phyloP scores from a whole-genome alignment of 2,329 filamentous ascomycete genomes.

The Fusarium scirpi region DNA sequence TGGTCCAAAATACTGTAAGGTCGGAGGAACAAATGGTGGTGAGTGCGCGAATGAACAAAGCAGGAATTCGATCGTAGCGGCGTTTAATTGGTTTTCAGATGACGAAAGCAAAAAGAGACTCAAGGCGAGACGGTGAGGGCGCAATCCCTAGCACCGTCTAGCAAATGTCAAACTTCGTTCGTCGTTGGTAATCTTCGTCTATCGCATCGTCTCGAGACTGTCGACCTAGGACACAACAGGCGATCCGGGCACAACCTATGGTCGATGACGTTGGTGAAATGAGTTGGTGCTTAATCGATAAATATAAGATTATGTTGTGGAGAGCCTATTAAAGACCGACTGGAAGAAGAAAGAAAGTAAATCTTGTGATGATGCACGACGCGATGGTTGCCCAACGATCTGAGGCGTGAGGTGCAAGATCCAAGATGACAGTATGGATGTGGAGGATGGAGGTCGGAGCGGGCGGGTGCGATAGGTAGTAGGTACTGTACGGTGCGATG shows the following conservation, averaged over 20 bases:
- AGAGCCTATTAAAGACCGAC: slow-evolving; percentile 5
- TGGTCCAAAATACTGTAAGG: slow-evolving; percentile 1
- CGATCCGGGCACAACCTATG: slow-evolving; percentile 26
- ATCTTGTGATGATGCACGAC: slow-evolving; percentile 34
- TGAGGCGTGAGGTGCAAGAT: slow-evolving; percentile 40
- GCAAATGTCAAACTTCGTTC: slow-evolving; percentile 42
- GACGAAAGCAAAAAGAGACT: slow-evolving; percentile 20
- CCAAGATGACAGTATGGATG: slow-evolving; percentile 26
- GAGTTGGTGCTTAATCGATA: slow-evolving; percentile 13
- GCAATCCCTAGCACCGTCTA: slow-evolving; percentile 43
- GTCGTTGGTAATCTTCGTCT: slow-evolving; percentile 28
- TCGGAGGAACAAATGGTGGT: slow-evolving; percentile 20
- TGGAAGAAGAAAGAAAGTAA: slow-evolving; percentile 16
- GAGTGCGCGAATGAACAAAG: slow-evolving; percentile 11
- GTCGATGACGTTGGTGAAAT: slow-evolving; percentile 28
- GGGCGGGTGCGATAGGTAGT: slow-evolving; percentile 36
- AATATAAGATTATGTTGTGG: slow-evolving; percentile 22
- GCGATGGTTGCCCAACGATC: slow-evolving; percentile 31
- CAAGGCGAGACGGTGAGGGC: slow-evolving; percentile 40
- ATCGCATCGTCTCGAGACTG: slow-evolving; percentile 48
- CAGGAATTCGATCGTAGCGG: slow-evolving; percentile 15
- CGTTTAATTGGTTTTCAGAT: slow-evolving; percentile 9
- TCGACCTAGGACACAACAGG: slow-evolving; percentile 29
- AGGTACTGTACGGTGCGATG: slow-evolving; percentile 5
- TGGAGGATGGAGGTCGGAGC: slow-evolving; percentile 38